Evolutionary conservation across 2,329 filamentous ascomycete species (phyloP), one percentile per base, ranked within the genome.

Genomic region (Scedosporium boydii): DNA sequence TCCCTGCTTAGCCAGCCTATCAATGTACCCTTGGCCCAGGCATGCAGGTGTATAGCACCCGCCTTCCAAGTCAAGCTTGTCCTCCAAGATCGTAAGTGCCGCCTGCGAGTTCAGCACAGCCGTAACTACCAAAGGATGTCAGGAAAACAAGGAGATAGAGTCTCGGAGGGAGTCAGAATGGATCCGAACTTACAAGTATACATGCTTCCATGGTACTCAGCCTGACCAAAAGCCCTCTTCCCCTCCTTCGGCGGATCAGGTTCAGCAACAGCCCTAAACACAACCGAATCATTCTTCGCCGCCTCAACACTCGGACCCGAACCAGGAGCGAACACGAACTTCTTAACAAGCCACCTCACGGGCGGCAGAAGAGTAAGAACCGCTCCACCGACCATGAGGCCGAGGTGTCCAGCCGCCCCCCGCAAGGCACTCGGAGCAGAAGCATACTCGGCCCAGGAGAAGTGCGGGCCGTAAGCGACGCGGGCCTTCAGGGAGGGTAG

Each of bases 11-110:
- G 82, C 76, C 48, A 90, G 68, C 14, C 87, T 79, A 68, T 91
- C 83, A 64, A 91, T 76, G 69, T 84, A 88, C 9, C 79, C 75
- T 67, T 87, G 84, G 1, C 89, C 89, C 2, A 93, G 75, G 61
- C 83, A 88, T 0, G 89, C 87, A 0, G 89, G 86, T 1, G 90
- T 93, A 65, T 89, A 83, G 26, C 91, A 76, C 2, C 89, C 89
- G 18, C 89, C 89, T 1, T 78, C 78, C 12, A 90, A 74, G 42
- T 79, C 72, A 12, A 84, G 74, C 14, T 86, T 80, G 46, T 88
- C 86, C 63, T 87, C 78, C 16, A 91, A 75, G 38, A 93, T 76
- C 0, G 85, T 85, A 46, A 82, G 75, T 3, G 88, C 89, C 12
- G 82, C 88, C 68, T 91, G 80, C 1, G 82, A 80, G 14, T 90